A percentile compares a stretch with the other conserved stretches of the same genome.
These are phyloP conservation scores for Candida jianshihensis DNA, from an alignment of 805 yeast genomes.

Conservation along the genomic window DNA sequence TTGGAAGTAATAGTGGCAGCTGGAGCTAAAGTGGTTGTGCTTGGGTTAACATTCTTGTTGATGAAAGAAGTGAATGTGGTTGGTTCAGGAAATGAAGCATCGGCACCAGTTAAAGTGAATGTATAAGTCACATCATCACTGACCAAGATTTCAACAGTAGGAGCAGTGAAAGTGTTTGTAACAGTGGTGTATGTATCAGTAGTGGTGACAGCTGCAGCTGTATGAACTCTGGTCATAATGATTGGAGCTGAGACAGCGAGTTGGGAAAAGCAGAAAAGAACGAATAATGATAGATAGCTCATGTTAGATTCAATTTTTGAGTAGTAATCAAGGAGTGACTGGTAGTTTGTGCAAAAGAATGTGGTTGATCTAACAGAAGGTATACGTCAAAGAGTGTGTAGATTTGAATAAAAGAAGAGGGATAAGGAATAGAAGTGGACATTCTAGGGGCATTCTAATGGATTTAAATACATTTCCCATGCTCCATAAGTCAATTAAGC, in stretches of 20 bases:
- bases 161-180: constrained; percentile 32
- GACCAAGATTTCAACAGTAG: constrained; percentile 33
- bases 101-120: constrained; percentile 30
- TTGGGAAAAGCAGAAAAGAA: constrained; percentile 15
- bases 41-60: constrained; percentile 8
- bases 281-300: constrained; percentile 9
- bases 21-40: constrained; percentile 12
- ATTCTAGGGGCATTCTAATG: no score
- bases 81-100: constrained; percentile 29
- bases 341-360: no score
- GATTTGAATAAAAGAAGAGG: no score
- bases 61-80: constrained; percentile 26
- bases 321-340: no score
- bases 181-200: constrained; percentile 34
- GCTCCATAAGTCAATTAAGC: no score
- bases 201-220: constrained; percentile 47
- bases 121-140: constrained; percentile 32
- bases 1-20: constrained; percentile 10
- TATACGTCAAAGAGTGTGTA: no score
- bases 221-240: constrained; percentile 45
- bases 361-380: no score
- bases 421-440: no score
- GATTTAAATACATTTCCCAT: no score
- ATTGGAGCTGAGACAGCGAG: constrained; percentile 29
- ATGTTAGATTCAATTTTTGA: no score